Evolutionary conservation across 805 yeast species (phyloP), one percentile per base, ranked within the genome.

Genomic region (Kuraishia floccosa): DNA sequence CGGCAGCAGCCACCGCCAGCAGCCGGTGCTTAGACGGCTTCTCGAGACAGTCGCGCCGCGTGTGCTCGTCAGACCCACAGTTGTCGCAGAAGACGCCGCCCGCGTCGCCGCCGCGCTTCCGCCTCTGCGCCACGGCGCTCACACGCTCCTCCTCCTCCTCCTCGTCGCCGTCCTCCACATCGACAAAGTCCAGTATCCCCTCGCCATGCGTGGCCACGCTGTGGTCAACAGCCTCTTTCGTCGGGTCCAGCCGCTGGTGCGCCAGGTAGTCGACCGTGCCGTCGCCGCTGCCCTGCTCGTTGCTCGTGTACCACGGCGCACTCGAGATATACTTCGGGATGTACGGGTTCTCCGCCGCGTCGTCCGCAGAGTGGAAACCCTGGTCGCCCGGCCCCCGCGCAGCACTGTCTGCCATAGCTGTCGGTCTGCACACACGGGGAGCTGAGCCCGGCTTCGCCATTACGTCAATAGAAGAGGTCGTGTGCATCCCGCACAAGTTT

Each of bases 11-110:
- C 54, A 9, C 46, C 51, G 1, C 47, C 46, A 25, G 38, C 35
- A 36, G 46, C 46, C 41, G 42, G 47, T 30, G 50, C 32, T 61
- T 61, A 22, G 63, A 46, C 4, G 81, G 80, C 30, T 65, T 58
- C 39, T 75, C 82, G 28, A 76, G 40, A 47, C 84, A 76, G 34
- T 76, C 82, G 28, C 49, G 54, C 21, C 58, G 54, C 19, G 47
- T 41, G 47, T 76, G 84, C 12, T 57, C 60, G 22, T 50, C 38
- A 15, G 66, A 61, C 1, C 82, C 81, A 47, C 83, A 76, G 40
- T 73, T 74, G n/a, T 54, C 56, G 43, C 83, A 76, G n/a, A n/a
- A n/a, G n/a, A n/a, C n/a, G n/a, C n/a, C n/a, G n/a, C n/a, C n/a
- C n/a, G 25, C 24, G 5, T 8, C 17, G 27, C n/a, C n/a, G 9